Conservation (phyloP, 768 basidiomycete genomes). For the Cystofilobasidium bisporidii region DNA sequence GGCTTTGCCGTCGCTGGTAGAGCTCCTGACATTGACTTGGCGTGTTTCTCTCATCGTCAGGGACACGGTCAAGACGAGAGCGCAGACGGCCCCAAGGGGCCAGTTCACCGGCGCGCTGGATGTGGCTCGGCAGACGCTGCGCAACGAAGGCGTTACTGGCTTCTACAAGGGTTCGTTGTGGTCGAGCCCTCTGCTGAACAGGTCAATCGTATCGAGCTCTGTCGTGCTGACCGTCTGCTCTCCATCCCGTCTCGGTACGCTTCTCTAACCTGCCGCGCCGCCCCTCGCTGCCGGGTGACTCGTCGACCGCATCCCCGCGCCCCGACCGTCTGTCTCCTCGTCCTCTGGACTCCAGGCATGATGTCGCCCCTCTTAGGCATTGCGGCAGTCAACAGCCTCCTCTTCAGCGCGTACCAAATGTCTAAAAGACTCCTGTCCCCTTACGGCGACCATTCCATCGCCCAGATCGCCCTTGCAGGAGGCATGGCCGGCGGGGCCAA, state of each 20-base stretch:
- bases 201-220: too few relatives aligned
- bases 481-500: slow-evolving; percentile 88
- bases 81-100: slow-evolving; percentile 49
- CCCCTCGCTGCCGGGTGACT: too few relatives aligned
- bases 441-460: slow-evolving; percentile 69
- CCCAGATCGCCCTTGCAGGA: slow-evolving; percentile 73
- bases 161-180: slow-evolving; percentile 72
- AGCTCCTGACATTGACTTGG: too few relatives aligned
- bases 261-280: too few relatives aligned
- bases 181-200: background rate
- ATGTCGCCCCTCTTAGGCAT: slow-evolving; percentile 81
- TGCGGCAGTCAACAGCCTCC: slow-evolving; percentile 87
- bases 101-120: slow-evolving; percentile 83
- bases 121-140: slow-evolving; percentile 66
- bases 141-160: slow-evolving; percentile 82
- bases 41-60: background rate
- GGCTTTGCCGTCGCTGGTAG: too few relatives aligned
- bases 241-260: background rate
- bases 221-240: too few relatives aligned
- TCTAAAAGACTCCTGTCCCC: slow-evolving; percentile 78
- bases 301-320: too few relatives aligned
- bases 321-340: background rate
- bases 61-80: slow-evolving; percentile 79
- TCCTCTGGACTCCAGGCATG: slow-evolving; percentile 34
- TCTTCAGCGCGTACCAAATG: slow-evolving; percentile 82